Evolutionary conservation across 805 yeast genomes (phyloP).

Genomic region (Hanseniaspora nectarophila): DNA sequence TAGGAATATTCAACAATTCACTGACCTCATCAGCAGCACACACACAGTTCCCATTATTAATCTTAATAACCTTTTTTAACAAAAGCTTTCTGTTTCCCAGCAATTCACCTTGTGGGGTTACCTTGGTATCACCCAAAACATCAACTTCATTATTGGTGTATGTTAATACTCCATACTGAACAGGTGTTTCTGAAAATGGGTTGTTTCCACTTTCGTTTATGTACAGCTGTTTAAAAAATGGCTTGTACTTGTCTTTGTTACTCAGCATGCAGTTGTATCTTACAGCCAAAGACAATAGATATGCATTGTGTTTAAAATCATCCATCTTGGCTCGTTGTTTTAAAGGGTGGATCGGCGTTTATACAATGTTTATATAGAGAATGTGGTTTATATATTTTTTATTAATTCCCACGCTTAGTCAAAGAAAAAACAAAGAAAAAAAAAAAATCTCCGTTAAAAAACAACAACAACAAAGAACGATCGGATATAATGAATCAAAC

Average conservation of each 20-base stretch:
- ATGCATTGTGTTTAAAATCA: not conserved
- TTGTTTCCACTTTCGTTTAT: not conserved
- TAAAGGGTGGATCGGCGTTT: too few species aligned
- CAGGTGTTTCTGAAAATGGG: slow-evolving; percentile 8
- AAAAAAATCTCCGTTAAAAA: too few species aligned
- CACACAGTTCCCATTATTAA: not conserved
- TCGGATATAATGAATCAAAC: too few species aligned
- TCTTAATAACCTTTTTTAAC: not conserved
- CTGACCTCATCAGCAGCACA: slow-evolving; percentile 6
- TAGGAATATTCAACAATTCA: not conserved
- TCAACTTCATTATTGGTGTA: slow-evolving; percentile 1
- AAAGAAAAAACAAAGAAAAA: too few species aligned
- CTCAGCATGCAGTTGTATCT: slow-evolving; percentile 1
- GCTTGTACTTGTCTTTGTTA: not conserved
- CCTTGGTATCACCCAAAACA: slow-evolving; percentile 7
- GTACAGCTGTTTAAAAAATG: not conserved
- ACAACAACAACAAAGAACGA: too few species aligned
- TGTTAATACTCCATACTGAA: not conserved
- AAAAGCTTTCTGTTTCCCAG: not conserved
- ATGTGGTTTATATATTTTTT: too few species aligned
- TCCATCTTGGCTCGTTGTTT: not conserved
- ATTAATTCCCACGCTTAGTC: too few species aligned
- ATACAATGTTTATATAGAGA: too few species aligned
- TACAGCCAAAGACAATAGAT: not conserved
- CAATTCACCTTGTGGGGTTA: not conserved